Percentiles rank a stretch among this genome's conserved stretches.
Conservation (phyloP, 345 rosid genomes). For the Corchorus capsularis region DNA sequence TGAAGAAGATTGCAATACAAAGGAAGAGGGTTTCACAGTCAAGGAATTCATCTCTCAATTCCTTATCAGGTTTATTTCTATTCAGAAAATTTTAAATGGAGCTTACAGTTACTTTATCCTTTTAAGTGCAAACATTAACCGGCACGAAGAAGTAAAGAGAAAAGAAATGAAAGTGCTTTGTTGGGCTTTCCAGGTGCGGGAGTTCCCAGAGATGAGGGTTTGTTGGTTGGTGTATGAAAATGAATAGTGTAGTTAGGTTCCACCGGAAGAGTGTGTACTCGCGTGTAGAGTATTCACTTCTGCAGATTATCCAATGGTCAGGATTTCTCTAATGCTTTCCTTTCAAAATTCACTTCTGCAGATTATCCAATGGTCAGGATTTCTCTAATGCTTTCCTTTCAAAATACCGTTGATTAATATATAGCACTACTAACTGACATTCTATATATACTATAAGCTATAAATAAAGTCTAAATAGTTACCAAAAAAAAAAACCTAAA, state of each 20-base stretch:
- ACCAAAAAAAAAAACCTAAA: too few species aligned
- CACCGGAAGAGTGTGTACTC: conserved; percentile 7
- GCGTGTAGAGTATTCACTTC: conserved; percentile 13
- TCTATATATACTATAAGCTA: too few species aligned
- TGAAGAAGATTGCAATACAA: conserved; percentile 39
- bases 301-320: background rate
- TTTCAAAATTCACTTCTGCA: background rate
- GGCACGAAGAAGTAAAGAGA: background rate
- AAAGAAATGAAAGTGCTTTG: background rate
- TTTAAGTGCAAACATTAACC: conserved; percentile 15
- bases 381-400: background rate
- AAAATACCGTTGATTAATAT: too few species aligned
- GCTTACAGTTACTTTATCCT: background rate
- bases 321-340: background rate
- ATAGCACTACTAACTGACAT: too few species aligned
- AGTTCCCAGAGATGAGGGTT: conserved; percentile 33
- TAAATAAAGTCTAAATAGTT: too few species aligned
- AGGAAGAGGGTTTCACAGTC: conserved; percentile 43
- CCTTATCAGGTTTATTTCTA: background rate
- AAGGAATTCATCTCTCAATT: conserved; percentile 55
- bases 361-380: background rate
- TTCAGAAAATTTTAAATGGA: background rate
- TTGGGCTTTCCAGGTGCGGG: background rate
- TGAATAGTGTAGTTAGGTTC: background rate
- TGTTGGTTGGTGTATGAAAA: conserved; percentile 4